Evolutionary conservation across 345 rosid species (phyloP).

Genomic region (Euclidium syriacum): DNA sequence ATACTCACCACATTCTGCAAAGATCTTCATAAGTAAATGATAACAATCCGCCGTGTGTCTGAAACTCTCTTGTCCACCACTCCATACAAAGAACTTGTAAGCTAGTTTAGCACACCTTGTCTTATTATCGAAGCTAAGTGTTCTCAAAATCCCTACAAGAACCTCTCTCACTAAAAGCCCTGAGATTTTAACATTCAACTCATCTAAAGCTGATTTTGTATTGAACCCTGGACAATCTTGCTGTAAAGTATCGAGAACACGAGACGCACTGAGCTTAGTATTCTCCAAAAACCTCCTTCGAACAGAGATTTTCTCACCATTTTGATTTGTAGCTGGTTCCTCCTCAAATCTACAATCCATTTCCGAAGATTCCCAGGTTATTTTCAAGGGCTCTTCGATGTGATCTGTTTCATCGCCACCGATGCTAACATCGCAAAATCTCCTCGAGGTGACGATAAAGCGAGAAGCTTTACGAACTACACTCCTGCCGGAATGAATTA

Average conservation of each 20-base stretch:
- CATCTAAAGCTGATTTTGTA: conserved; percentile 47
- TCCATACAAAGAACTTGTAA: conserved; percentile 79
- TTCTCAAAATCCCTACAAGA: conserved; percentile 57
- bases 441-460: conserved; percentile 32
- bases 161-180: conserved; percentile 79
- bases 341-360: conserved; percentile 29
- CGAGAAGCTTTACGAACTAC: conserved; percentile 34
- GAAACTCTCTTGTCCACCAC: conserved; percentile 45
- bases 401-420: conserved; percentile 29
- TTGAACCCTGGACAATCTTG: conserved; percentile 78
- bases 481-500: conserved; percentile 35
- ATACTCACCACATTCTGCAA: conserved; percentile 71
- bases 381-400: conserved; percentile 54
- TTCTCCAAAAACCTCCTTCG: conserved; percentile 38
- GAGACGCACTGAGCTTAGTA: conserved; percentile 41
- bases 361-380: conserved; percentile 37
- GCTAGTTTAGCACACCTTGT: conserved; percentile 65
- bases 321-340: conserved; percentile 9
- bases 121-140: conserved; percentile 39
- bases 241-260: conserved; percentile 53
- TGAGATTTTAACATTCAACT: conserved; percentile 53
- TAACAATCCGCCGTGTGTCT: conserved; percentile 55
- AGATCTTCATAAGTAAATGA: conserved; percentile 76
- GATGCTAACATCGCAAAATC: conserved; percentile 31
- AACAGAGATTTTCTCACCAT: conserved; percentile 13